phyloP scores from a whole-genome alignment of 768 basidiomycete species.

The Leccinum fibrillosum region DNA sequence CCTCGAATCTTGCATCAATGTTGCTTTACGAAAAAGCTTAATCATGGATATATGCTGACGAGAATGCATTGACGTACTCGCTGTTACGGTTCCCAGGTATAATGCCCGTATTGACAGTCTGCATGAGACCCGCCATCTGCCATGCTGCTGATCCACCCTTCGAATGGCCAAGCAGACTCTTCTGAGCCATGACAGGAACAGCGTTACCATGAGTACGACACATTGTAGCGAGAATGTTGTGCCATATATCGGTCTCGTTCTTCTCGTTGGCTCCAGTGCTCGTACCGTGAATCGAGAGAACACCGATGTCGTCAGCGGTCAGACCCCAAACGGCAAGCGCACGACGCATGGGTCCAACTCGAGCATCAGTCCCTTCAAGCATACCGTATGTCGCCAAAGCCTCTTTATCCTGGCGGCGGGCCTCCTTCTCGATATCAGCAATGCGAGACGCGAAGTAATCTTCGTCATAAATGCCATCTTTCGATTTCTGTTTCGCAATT shows the following conservation, averaged over 20 bases:
- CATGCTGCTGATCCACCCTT: constrained; percentile 99
- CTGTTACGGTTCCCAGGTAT: constrained; percentile 95
- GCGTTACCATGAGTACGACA: constrained; percentile 92
- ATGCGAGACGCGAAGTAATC: constrained; percentile 76
- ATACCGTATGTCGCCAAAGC: constrained; percentile 93
- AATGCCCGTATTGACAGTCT: constrained; percentile 80
- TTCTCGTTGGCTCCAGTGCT: constrained; percentile 91
- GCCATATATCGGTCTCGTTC: constrained; percentile 97
- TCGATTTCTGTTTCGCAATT: constrained; percentile 53
- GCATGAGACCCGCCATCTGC: constrained; percentile 91
- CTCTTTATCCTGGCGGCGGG: constrained; percentile 87
- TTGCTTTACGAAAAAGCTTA: constrained; percentile 51
- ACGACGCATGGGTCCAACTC: constrained; percentile 87
- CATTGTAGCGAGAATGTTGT: constrained; percentile 87
- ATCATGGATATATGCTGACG: background rate
- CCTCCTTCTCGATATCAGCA: constrained; percentile 86
- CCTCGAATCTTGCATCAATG: constrained; percentile 87
- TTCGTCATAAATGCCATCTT: constrained; percentile 51
- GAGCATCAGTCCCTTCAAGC: constrained; percentile 84
- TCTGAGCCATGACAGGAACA: constrained; percentile 96
- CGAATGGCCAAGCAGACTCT: constrained; percentile 94
- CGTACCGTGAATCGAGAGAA: constrained; percentile 86
- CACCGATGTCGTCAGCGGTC: constrained; percentile 88
- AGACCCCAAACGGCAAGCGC: constrained; percentile 97
- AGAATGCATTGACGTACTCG: constrained; percentile 61